Evolutionary conservation across 192 early-diverging fungal species (phyloP).

Genomic region (Umbelopsis sp.): DNA sequence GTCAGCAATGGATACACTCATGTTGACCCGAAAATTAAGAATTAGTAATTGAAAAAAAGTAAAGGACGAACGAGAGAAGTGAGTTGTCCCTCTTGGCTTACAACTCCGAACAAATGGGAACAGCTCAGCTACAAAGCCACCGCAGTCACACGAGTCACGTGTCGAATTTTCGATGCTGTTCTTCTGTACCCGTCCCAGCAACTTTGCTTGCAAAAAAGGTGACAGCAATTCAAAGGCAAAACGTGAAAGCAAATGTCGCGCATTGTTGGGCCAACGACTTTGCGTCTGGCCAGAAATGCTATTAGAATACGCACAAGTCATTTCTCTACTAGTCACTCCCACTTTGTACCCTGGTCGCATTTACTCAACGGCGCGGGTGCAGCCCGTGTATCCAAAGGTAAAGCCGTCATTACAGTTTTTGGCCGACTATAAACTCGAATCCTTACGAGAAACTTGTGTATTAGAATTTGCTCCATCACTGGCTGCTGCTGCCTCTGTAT

Average conservation of each 20-base stretch:
- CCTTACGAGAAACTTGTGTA: background rate
- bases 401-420: background rate
- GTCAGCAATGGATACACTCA: slow-evolving; percentile 44
- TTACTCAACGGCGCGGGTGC: background rate
- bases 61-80: slow-evolving; percentile 4
- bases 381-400: slow-evolving; percentile 1
- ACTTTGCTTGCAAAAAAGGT: background rate
- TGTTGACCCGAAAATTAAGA: slow-evolving; percentile 6
- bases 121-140: slow-evolving; percentile 6
- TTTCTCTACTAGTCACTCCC: background rate
- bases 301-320: background rate
- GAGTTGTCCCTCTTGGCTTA: background rate
- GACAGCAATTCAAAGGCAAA: background rate
- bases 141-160: slow-evolving; percentile 6
- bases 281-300: background rate
- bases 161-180: background rate
- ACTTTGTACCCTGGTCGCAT: slow-evolving; percentile 15
- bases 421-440: background rate
- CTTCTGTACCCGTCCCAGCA: background rate
- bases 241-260: slow-evolving; percentile 9
- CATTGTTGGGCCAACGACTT: slow-evolving; percentile 7
- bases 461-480: background rate
- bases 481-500: slow-evolving; percentile 5
- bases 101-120: background rate
- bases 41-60: background rate